Conservation (phyloP, 2,329 filamentous ascomycete species). For the Fusarium sp. region DNA sequence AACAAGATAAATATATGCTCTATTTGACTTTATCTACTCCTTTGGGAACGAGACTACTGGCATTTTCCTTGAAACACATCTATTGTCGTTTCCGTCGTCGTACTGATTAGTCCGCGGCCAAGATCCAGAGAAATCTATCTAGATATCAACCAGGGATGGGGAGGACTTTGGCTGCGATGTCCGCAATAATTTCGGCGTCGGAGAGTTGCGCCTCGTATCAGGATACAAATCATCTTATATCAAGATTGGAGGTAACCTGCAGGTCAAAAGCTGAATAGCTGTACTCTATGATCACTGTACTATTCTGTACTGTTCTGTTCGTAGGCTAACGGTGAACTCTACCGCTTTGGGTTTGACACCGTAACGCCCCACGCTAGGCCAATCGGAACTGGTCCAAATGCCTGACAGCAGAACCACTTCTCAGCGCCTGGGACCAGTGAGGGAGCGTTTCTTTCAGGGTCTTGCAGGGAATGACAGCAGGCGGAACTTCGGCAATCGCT, state of each 20-base stretch:
- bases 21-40: neutral
- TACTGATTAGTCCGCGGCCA: rapidly evolving
- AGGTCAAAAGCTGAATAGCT: too few relatives aligned
- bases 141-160: neutral
- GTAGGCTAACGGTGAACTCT: neutral
- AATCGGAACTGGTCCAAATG: neutral
- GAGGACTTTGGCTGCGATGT: neutral
- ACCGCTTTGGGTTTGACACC: neutral
- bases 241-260: too few relatives aligned
- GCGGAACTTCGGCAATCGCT: neutral
- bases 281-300: rapidly evolving
- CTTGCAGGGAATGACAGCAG: neutral
- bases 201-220: too few relatives aligned
- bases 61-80: neutral
- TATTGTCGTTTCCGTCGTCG: neutral
- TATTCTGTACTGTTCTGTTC: neutral
- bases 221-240: neutral
- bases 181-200: neutral
- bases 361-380: rapidly evolving
- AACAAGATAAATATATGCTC: rapidly evolving
- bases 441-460: neutral
- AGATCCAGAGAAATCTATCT: neutral
- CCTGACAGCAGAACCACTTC: neutral
- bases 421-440: neutral
- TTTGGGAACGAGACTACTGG: neutral